A percentile compares a stretch with the other conserved stretches of the same genome.
Conservation (phyloP, 257 asterid genomes). For the Solanum medicagineum region DNA sequence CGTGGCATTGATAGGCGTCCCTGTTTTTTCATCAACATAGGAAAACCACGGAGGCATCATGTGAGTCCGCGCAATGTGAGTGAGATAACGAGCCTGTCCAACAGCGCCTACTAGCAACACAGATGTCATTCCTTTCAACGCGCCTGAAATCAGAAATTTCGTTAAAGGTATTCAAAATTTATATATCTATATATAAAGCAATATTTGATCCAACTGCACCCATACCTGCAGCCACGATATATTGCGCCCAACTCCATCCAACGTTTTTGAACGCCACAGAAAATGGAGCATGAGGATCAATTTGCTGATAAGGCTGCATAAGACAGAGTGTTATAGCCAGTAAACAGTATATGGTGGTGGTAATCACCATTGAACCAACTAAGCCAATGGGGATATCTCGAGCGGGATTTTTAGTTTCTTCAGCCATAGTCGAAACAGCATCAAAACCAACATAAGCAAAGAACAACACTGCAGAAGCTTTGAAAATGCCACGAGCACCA, state of each 20-base stretch:
- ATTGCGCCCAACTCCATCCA: constrained; percentile 60
- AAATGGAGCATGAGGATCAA: constrained; percentile 50
- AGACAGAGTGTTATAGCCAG: constrained; percentile 45
- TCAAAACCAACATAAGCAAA: constrained; percentile 69
- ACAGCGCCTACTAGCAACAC: constrained; percentile 49
- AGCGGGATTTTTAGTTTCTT: constrained; percentile 54
- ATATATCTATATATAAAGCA: not conserved
- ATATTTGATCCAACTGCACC: not conserved
- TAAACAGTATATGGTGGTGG: constrained; percentile 45
- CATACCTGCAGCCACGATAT: constrained; percentile 35
- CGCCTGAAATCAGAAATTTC: constrained; percentile 15
- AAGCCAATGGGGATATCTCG: constrained; percentile 60
- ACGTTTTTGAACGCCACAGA: constrained; percentile 39
- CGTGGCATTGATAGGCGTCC: constrained; percentile 57
- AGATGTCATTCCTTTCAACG: constrained; percentile 58
- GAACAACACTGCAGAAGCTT: constrained; percentile 51
- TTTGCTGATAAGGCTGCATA: constrained; percentile 34
- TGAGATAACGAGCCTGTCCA: constrained; percentile 68
- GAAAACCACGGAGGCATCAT: constrained; percentile 82
- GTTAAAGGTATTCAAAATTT: not conserved
- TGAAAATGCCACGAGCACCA: constrained; percentile 48
- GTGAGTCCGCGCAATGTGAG: constrained; percentile 57
- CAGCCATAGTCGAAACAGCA: constrained; percentile 66
- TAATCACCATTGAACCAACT: constrained; percentile 55
- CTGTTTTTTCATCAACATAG: constrained; percentile 35